These are phyloP conservation scores for Adansonia digitata DNA, from an alignment of 345 rosid species.

Conservation along the genomic window DNA sequence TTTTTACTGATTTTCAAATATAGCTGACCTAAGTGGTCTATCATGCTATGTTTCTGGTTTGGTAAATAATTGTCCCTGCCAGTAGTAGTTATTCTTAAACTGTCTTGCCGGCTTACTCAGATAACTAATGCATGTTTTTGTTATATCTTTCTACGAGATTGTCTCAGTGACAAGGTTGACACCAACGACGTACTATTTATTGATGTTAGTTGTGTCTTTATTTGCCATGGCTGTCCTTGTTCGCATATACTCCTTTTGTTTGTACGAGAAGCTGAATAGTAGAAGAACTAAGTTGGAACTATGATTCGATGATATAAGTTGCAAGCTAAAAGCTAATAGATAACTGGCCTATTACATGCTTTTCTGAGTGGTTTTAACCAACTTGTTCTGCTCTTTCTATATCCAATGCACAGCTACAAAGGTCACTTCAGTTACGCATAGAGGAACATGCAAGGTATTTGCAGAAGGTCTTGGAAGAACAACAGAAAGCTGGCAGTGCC, in stretches of 20 bases:
- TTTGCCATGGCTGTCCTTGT: too few species aligned
- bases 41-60: neutral
- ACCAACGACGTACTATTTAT: too few species aligned
- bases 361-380: neutral
- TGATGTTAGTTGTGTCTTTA: too few species aligned
- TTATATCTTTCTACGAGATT: too few species aligned
- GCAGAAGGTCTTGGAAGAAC: constrained; percentile 79
- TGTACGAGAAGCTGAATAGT: neutral
- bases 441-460: constrained; percentile 84
- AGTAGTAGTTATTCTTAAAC: too few species aligned
- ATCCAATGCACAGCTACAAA: constrained; percentile 47
- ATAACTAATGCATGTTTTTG: too few species aligned
- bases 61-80: neutral
- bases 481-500: constrained; percentile 54
- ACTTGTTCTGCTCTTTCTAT: neutral
- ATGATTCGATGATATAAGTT: neutral
- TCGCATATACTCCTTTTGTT: neutral
- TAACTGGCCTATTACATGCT: neutral
- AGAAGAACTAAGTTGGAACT: neutral
- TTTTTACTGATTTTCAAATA: neutral
- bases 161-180: too few species aligned
- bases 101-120: too few species aligned
- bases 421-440: constrained; percentile 66
- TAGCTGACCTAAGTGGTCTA: neutral
- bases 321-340: neutral